Conservation (phyloP, 805 yeast species). For the Wickerhamomyces mucosus region DNA sequence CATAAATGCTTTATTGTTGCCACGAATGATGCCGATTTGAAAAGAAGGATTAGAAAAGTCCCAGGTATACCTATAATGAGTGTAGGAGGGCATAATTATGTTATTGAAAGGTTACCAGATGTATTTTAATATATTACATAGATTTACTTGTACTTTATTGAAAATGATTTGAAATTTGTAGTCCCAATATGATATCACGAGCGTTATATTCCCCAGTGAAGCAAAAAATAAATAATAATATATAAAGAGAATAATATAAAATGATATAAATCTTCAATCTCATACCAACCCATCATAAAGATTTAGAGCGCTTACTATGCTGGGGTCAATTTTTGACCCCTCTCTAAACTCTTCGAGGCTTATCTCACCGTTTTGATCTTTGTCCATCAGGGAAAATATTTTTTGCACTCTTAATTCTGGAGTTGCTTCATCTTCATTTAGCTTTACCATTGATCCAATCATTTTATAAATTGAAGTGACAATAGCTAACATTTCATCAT, state of each 20-base stretch:
- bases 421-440: slow-evolving; percentile 83
- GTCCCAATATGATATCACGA: too few relatives aligned
- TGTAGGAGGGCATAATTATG: slow-evolving; percentile 89
- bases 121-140: slow-evolving; percentile 35
- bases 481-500: slow-evolving; percentile 70
- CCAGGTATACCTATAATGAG: slow-evolving; percentile 98
- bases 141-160: neutral
- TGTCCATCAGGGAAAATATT: slow-evolving; percentile 66
- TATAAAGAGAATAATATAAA: too few relatives aligned
- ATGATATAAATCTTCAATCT: slow-evolving; percentile 2
- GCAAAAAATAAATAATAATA: too few relatives aligned
- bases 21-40: slow-evolving; percentile 94
- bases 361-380: slow-evolving; percentile 59
- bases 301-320: slow-evolving; percentile 66
- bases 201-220: too few relatives aligned
- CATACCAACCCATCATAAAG: slow-evolving; percentile 74
- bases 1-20: slow-evolving; percentile 97
- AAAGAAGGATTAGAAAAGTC: slow-evolving; percentile 87
- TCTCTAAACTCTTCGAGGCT: slow-evolving; percentile 79
- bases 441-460: slow-evolving; percentile 90
- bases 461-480: slow-evolving; percentile 82
- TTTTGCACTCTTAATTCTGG: slow-evolving; percentile 83
- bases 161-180: neutral
- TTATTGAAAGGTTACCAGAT: slow-evolving; percentile 90
- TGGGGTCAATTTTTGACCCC: slow-evolving; percentile 70